Evolutionary conservation across 345 rosid genomes (phyloP), one percentile per base, ranked within the genome.

Genomic region (Linum lewisii): DNA sequence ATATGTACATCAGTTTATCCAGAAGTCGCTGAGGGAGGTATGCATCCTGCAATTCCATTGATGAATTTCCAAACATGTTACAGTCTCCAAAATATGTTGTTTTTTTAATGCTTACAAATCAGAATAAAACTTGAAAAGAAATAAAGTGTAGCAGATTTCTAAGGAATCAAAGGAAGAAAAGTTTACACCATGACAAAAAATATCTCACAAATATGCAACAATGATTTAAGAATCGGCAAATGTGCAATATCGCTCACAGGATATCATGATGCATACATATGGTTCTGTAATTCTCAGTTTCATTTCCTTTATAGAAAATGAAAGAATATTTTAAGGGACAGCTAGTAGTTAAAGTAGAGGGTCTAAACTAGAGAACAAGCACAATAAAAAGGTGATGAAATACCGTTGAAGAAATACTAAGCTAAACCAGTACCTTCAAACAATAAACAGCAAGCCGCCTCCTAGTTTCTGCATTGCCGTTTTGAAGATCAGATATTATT

Each of bases 371-470:
- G 47, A 21, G 18, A 34, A 19, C 7, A 59, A 24, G 37, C 7
- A 45, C 19, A 54, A 10, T 20, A 9, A 25, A 24, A 51, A 24
- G 18, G 36, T 20, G 37, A 56, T 24, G 7, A 60, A 70, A 54
- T 53, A 55, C 54, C 63, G 68, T 22, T 16, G 50, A 62, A 67
- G 64, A 42, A 45, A 57, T 4, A 54, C 4, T 24, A 20, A 61
- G 47, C 38, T 47, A 65, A 69, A 58, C 57, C 20, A 58, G 63
- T 68, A 87, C 99, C 97, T 93, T 93, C 78, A 93, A 67, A 79
- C 99, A 93, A 74, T 89, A 93, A 22, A 93, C 97, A 60, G 99
- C 97, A 78, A 93, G 97, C 53, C 97, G 88, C 72, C 97, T 86
- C 82, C 99, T 85, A 5, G 97, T 93, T 79, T 89, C 97, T 10